These are phyloP conservation scores for Globisporangium carolinianum DNA, from an alignment of 352 stramenopile genomes.

Conservation along the genomic window DNA sequence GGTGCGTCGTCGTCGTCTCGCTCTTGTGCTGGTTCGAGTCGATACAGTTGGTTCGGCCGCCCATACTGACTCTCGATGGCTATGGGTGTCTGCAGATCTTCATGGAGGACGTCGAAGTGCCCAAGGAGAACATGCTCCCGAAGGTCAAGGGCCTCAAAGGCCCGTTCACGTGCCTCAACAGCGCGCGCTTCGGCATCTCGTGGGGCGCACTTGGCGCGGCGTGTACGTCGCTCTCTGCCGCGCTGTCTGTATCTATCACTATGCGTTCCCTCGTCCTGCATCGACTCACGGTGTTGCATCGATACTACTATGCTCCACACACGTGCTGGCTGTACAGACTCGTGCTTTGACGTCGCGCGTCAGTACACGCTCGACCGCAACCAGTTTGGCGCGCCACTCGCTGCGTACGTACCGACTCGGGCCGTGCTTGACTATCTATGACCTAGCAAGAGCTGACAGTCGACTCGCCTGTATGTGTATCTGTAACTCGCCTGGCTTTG, in stretches of 20 bases:
- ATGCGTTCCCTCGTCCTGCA: background rate
- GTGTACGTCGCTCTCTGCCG: slow-evolving; percentile 28
- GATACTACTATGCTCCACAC: too few relatives aligned
- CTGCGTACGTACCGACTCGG: slow-evolving; percentile 46
- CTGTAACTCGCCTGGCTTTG: too few relatives aligned
- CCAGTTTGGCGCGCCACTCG: slow-evolving; percentile 96
- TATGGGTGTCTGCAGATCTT: slow-evolving; percentile 76
- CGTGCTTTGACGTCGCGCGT: slow-evolving; percentile 90
- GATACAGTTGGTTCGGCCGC: too few relatives aligned
- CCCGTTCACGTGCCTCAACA: slow-evolving; percentile 98
- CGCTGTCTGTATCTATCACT: background rate
- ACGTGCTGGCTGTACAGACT: slow-evolving; percentile 37
- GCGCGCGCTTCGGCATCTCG: slow-evolving; percentile 95
- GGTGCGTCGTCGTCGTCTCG: slow-evolving; percentile 17
- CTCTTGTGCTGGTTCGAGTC: too few relatives aligned
- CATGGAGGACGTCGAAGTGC: slow-evolving; percentile 95
- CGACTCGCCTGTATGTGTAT: background rate
- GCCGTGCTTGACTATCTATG: too few relatives aligned
- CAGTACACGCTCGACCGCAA: slow-evolving; percentile 94
- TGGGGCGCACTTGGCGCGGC: slow-evolving; percentile 95
- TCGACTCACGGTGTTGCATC: background rate
- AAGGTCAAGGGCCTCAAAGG: slow-evolving; percentile 88
- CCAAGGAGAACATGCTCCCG: slow-evolving; percentile 91
- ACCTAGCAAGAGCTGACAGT: background rate
- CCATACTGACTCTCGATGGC: background rate